phyloP scores from a whole-genome alignment of 2,329 filamentous ascomycete species.

The Metarhizium guizhouense region DNA sequence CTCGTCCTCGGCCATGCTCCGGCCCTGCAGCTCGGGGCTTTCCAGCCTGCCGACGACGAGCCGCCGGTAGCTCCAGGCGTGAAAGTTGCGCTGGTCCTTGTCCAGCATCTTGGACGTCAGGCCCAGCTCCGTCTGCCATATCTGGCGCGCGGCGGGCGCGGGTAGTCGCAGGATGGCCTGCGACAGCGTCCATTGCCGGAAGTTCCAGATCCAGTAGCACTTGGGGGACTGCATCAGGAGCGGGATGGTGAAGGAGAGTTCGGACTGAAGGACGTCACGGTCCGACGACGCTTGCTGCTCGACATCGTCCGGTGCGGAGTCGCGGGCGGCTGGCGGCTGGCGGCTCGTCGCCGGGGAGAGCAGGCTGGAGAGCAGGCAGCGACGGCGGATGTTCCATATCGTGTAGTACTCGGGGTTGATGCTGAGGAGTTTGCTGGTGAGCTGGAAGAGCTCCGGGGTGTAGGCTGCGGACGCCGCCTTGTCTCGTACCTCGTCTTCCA shows the following conservation, averaged over 20 bases:
- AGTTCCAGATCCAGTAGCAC: slow-evolving; percentile 99
- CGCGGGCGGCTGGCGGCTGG: too few species aligned
- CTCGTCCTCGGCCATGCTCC: not conserved
- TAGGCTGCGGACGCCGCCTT: not conserved
- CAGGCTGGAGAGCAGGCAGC: slow-evolving; percentile 51
- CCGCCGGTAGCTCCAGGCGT: slow-evolving; percentile 1
- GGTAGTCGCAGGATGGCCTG: slow-evolving; percentile 60
- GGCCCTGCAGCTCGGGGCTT: not conserved
- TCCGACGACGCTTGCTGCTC: not conserved
- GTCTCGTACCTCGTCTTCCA: slow-evolving; percentile 54
- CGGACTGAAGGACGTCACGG: slow-evolving; percentile 45
- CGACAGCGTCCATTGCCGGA: slow-evolving; percentile 75
- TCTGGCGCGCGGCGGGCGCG: slow-evolving; percentile 40
- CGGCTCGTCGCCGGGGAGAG: slow-evolving; percentile 29
- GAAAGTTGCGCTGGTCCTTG: slow-evolving; percentile 34
- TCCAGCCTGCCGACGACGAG: not conserved
- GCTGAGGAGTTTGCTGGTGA: slow-evolving; percentile 55
- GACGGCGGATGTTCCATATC: slow-evolving; percentile 81
- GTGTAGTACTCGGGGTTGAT: slow-evolving; percentile 87
- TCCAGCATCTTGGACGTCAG: slow-evolving; percentile 31
- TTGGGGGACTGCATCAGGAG: slow-evolving; percentile 82
- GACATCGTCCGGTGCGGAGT: not conserved
- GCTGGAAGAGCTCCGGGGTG: slow-evolving; percentile 6
- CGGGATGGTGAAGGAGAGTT: slow-evolving; percentile 75
- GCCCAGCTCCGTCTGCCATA: slow-evolving; percentile 49